Evolutionary conservation across 805 yeast genomes (phyloP).

Genomic region (Nadsonia fulvescens): DNA sequence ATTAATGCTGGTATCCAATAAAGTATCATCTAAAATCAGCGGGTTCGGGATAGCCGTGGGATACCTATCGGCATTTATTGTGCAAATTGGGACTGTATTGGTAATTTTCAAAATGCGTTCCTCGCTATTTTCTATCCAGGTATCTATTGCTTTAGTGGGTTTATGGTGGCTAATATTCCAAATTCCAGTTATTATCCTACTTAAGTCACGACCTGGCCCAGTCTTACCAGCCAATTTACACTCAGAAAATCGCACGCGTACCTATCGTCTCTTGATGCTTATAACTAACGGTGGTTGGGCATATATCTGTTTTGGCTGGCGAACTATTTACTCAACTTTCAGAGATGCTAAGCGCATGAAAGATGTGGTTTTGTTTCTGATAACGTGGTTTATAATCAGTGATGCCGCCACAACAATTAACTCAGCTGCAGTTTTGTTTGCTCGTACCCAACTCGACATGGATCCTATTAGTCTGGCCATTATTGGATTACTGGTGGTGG

Average conservation of each 20-base stretch:
- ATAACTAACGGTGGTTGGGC: conserved; percentile 6
- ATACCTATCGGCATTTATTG: conserved; percentile 47
- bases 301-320: conserved; percentile 44
- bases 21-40: conserved; percentile 24
- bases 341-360: conserved; percentile 38
- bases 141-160: conserved; percentile 48
- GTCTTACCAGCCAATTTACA: conserved; percentile 13
- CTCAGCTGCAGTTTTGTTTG: conserved; percentile 61
- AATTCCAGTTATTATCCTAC: conserved; percentile 33
- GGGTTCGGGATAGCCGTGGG: conserved; percentile 62
- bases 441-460: conserved; percentile 55
- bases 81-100: conserved; percentile 41
- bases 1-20: not conserved
- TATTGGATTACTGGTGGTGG: conserved; percentile 47
- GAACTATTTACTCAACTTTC: conserved; percentile 34
- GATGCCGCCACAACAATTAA: conserved; percentile 66
- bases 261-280: conserved; percentile 4
- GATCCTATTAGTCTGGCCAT: conserved; percentile 43
- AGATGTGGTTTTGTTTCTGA: conserved; percentile 47
- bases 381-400: conserved; percentile 62
- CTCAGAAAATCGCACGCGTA: conserved; percentile 6
- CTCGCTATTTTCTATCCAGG: conserved; percentile 27
- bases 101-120: conserved; percentile 26
- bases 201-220: conserved; percentile 29
- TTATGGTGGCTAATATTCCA: conserved; percentile 66